Evolutionary conservation across 208 protist species (phyloP).

Genomic region (Acanthamoeba pearcei): DNA sequence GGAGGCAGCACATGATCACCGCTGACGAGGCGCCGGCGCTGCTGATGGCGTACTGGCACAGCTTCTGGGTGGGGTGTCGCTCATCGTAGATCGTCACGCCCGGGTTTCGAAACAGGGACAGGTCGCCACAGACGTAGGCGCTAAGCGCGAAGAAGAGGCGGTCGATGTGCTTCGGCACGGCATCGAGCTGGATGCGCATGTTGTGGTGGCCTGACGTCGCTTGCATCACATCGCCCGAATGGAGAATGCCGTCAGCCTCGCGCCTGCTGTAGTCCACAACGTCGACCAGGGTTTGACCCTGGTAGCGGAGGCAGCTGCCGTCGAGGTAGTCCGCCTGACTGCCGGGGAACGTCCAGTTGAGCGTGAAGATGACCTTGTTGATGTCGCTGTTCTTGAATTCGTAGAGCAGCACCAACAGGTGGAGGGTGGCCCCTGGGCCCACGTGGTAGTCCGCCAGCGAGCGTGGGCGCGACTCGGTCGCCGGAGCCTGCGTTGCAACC

Average conservation of each 20-base stretch:
- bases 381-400: conserved; percentile 15
- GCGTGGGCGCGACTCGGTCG: not conserved
- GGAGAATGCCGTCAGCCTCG: not conserved
- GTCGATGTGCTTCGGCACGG: not conserved
- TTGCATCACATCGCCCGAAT: conserved; percentile 1
- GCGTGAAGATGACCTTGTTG: not conserved
- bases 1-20: conserved; percentile 32
- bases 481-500: not conserved
- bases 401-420: conserved; percentile 23
- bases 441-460: not conserved
- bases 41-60: not conserved
- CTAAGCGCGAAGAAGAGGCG: conserved; percentile 31
- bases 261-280: not conserved
- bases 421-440: conserved; percentile 3
- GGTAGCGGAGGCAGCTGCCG: not conserved
- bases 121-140: not conserved
- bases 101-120: not conserved
- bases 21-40: conserved; percentile 4
- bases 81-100: not conserved
- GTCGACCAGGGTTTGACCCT: not conserved
- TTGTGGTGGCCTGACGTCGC: not conserved
- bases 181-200: conserved; percentile 10
- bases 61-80: not conserved
- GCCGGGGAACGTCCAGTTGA: not conserved
- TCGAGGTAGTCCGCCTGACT: not conserved